phyloP scores from a whole-genome alignment of 1,284 basidiomycete genomes.

The Ganoderma boninense region DNA sequence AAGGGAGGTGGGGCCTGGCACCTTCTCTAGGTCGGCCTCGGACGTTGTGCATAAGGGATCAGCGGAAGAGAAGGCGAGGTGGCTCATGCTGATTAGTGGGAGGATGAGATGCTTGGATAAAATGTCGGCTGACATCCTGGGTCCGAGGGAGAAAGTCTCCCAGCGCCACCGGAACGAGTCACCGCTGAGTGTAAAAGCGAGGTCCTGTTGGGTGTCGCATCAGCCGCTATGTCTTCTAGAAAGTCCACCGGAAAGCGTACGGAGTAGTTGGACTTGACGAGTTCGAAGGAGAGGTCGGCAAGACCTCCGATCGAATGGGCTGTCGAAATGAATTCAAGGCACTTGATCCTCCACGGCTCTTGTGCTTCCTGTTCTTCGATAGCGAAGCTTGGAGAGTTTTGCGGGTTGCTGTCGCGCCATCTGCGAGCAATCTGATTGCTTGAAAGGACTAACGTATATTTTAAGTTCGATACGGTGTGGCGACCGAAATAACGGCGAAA shows the following conservation, averaged over 20 bases:
- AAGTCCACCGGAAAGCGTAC: conserved; percentile 47
- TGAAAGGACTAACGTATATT: conserved; percentile 57
- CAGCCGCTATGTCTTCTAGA: conserved; percentile 13
- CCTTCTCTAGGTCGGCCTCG: conserved; percentile 71
- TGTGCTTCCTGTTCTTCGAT: conserved; percentile 60
- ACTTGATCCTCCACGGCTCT: conserved; percentile 59
- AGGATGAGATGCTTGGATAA: conserved; percentile 79
- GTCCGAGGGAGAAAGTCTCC: conserved; percentile 72
- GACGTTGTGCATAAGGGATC: conserved; percentile 63
- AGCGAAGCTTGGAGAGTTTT: conserved; percentile 13
- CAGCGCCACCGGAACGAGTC: conserved; percentile 77
- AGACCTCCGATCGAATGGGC: conserved; percentile 68
- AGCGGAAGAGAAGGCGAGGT: conserved; percentile 69
- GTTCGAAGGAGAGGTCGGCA: conserved; percentile 63
- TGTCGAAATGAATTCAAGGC: conserved; percentile 59
- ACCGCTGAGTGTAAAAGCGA: conserved; percentile 66
- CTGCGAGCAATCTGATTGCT: conserved; percentile 69
- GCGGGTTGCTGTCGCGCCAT: conserved; percentile 66
- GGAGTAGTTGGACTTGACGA: conserved; percentile 63
- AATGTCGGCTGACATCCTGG: conserved; percentile 70
- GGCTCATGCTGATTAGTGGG: conserved; percentile 73
- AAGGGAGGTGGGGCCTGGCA: conserved; percentile 34
- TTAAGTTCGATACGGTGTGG: not conserved
- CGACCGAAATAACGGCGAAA: conserved; percentile 3
- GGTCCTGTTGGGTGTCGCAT: conserved; percentile 55